Percentiles rank a stretch among this genome's conserved stretches.
phyloP scores from a whole-genome alignment of 192 early-diverging fungal species.

The Cladochytrium replicatum region DNA sequence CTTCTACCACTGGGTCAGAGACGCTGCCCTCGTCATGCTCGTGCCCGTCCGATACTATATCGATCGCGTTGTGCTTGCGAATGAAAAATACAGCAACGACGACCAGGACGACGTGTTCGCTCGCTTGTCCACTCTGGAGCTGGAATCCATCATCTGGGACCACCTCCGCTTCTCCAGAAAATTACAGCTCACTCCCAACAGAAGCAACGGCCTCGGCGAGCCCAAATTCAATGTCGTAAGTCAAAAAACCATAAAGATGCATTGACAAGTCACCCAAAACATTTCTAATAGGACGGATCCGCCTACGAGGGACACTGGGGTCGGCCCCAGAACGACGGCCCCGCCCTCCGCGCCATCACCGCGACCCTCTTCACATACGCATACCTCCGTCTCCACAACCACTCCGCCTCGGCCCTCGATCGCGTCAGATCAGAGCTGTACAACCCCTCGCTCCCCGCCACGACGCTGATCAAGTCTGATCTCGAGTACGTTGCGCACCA shows the following conservation, averaged over 20 bases:
- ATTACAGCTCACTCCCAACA: too few species aligned
- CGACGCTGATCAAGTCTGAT: constrained; percentile 35
- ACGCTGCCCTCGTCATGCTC: constrained; percentile 49
- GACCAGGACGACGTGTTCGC: too few species aligned
- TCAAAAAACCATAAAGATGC: neutral
- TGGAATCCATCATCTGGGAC: too few species aligned
- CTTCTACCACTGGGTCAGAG: constrained; percentile 66
- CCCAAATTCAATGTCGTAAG: constrained; percentile 49
- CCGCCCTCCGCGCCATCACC: constrained; percentile 36
- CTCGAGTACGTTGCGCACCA: constrained; percentile 48
- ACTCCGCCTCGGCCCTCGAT: too few species aligned
- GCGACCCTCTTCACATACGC: constrained; percentile 9
- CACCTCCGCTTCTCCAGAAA: constrained; percentile 6
- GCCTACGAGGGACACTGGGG: constrained; percentile 43
- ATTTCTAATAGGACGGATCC: constrained; percentile 24
- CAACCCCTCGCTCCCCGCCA: constrained; percentile 5
- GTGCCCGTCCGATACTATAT: too few species aligned
- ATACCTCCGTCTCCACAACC: constrained; percentile 5
- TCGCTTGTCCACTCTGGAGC: too few species aligned
- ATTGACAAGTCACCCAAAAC: neutral
- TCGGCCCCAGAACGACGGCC: constrained; percentile 65
- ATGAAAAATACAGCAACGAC: too few species aligned
- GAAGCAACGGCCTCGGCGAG: constrained; percentile 41
- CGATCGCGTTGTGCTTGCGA: too few species aligned
- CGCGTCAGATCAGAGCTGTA: constrained; percentile 17